Evolutionary conservation across 495 filamentous ascomycete genomes (phyloP).

Genomic region (Gamarada debralockiae): DNA sequence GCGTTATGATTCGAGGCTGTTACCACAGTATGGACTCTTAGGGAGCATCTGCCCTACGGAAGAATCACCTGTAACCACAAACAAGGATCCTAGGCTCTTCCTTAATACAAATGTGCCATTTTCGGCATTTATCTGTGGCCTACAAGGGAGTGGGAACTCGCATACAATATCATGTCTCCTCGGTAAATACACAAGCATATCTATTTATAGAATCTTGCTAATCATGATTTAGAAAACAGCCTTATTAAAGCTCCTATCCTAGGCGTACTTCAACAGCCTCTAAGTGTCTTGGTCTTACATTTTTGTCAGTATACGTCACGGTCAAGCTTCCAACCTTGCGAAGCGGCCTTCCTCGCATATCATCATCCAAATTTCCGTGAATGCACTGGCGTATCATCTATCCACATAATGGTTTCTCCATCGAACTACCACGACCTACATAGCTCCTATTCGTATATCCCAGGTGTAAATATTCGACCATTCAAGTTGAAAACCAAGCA

Average conservation of each 20-base stretch:
- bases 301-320: conserved; percentile 57
- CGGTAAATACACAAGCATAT: not conserved
- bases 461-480: conserved; percentile 46
- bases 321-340: conserved; percentile 49
- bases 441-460: conserved; percentile 34
- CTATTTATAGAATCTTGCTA: not conserved
- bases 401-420: conserved; percentile 27
- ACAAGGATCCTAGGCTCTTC: conserved; percentile 47
- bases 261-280: conserved; percentile 28
- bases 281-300: conserved; percentile 63
- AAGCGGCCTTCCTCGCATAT: conserved; percentile 59
- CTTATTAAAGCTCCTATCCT: conserved; percentile 34
- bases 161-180: conserved; percentile 62
- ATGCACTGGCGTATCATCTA: not conserved
- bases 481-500: conserved; percentile 51
- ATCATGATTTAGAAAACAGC: conserved; percentile 55
- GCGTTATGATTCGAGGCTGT: not conserved
- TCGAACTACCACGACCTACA: conserved; percentile 26
- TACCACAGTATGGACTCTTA: conserved; percentile 22
- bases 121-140: conserved; percentile 70
- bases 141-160: conserved; percentile 71
- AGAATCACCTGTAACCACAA: not conserved
- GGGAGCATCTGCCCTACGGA: conserved; percentile 7
- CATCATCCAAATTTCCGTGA: conserved; percentile 14
- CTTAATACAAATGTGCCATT: conserved; percentile 65